Evolutionary conservation across 176 grass and related monocot species (phyloP), one percentile per base, ranked within the genome.

Genomic region (Hyparrhenia diplandra): DNA sequence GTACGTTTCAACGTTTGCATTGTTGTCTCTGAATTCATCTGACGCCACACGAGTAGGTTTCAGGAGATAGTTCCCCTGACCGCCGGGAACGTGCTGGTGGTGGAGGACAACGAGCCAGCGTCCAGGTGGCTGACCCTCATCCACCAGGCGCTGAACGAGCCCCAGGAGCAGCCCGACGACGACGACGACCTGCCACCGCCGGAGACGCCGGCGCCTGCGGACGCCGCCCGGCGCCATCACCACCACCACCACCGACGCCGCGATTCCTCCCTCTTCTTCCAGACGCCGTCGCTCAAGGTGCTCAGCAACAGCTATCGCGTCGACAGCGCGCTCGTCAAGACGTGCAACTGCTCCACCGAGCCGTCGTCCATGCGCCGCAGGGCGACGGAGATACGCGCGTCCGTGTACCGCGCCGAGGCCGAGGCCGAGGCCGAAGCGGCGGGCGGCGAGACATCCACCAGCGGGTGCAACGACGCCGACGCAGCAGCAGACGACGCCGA

Each of bases 1-100:
- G n/a, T n/a, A n/a, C n/a, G 3, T 18, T 36, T 5, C 4, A 36
- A 5, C 6, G 51, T 54, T 54, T 59, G 55, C 55, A 59, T 25
- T 9, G 2, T 8, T 59, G n/a, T 5, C n/a, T 60, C 57, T 60
- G 57, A 60, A 45, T 27, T 17, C 24, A 24, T 41, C 73, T 83
- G 57, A 78, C 34, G 67, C 2, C 34, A 4, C 31, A 4, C n/a
- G 21, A 62, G 75, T 81, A 99, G 96, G 88, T 95, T 99, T 93
- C 92, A 99, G 91, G 96, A 99, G 84, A 99, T 95, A 52, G 96
- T 99, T 23, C 96, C 96, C 42, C 76, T 99, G 77, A 95, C 90
- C 60, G 92, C 96, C 20, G 85, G 96, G 61, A 99, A 99, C 54
- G 92, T 99, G 90, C 81, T 95, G 34, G 90, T 99, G 5, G 54